Evolutionary conservation across 2,329 filamentous ascomycete genomes (phyloP).

Genomic region (Exophiala aquamarina): DNA sequence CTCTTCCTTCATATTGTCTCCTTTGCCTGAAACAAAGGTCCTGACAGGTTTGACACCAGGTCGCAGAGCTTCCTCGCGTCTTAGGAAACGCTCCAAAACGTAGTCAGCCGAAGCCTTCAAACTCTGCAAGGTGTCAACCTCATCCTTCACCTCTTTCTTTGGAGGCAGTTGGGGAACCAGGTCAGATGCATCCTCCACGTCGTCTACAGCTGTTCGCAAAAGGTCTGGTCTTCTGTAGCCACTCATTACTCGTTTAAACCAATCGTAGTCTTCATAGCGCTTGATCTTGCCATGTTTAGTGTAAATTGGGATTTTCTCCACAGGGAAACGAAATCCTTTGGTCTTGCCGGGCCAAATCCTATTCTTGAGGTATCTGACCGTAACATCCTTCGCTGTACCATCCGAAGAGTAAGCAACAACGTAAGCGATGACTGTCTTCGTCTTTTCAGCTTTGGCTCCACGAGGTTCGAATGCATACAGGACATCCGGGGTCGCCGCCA

Average conservation of each 20-base stretch:
- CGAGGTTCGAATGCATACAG: constrained; percentile 77
- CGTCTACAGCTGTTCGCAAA: constrained; percentile 68
- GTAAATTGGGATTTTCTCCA: constrained; percentile 79
- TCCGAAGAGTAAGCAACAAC: constrained; percentile 79
- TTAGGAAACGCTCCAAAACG: constrained; percentile 80
- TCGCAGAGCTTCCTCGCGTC: constrained; percentile 84
- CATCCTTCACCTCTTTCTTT: constrained; percentile 71
- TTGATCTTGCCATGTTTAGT: constrained; percentile 75
- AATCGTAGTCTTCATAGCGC: constrained; percentile 76
- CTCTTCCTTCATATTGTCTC: constrained; percentile 70
- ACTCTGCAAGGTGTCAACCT: constrained; percentile 79
- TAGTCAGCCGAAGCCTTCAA: constrained; percentile 86
- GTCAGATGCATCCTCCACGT: constrained; percentile 75
- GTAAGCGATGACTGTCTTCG: constrained; percentile 88
- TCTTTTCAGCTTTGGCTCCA: constrained; percentile 77
- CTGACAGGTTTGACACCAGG: constrained; percentile 69
- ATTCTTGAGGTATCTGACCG: constrained; percentile 81
- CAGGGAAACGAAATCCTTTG: constrained; percentile 75
- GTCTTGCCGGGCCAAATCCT: constrained; percentile 84
- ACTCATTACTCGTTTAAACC: constrained; percentile 80
- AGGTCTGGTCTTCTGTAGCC: constrained; percentile 61
- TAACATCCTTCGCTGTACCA: constrained; percentile 91
- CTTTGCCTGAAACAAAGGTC: constrained; percentile 73
- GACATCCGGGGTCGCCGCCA: constrained; percentile 72
- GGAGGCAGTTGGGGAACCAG: constrained; percentile 71